These are phyloP conservation scores for Sphaerulina vaccinii DNA, from an alignment of 2,329 filamentous ascomycete species.

Conservation along the genomic window DNA sequence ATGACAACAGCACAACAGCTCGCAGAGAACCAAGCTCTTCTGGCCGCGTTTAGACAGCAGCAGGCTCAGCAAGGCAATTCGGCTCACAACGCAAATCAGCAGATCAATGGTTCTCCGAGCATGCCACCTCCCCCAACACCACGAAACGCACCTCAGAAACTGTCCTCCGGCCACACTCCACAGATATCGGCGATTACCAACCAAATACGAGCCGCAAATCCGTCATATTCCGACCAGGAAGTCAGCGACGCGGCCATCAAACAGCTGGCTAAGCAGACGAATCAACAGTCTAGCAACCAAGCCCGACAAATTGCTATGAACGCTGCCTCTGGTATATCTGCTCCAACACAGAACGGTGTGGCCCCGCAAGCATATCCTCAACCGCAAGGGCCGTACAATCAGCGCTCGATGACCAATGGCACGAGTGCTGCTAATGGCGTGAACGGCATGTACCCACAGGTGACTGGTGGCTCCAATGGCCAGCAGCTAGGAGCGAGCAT, in stretches of 20 bases:
- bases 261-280: slow-evolving; percentile 37
- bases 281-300: slow-evolving; percentile 30
- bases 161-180: slow-evolving; percentile 55
- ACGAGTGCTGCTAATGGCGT: slow-evolving; percentile 10
- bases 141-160: slow-evolving; percentile 43
- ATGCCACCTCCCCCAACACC: slow-evolving; percentile 40
- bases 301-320: slow-evolving; percentile 41
- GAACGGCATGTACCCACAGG: slow-evolving; percentile 13
- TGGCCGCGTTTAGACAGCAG: slow-evolving; percentile 32
- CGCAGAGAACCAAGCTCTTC: slow-evolving; percentile 34
- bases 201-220: slow-evolving; percentile 53
- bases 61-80: slow-evolving; percentile 26
- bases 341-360: slow-evolving; percentile 14
- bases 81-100: slow-evolving; percentile 23
- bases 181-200: slow-evolving; percentile 55
- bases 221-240: slow-evolving; percentile 54
- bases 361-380: slow-evolving; percentile 30
- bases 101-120: slow-evolving; percentile 37
- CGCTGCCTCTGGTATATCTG: slow-evolving; percentile 38
- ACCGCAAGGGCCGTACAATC: slow-evolving; percentile 26
- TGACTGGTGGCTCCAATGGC: slow-evolving; percentile 16
- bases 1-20: slow-evolving; percentile 38
- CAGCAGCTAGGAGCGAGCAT: slow-evolving; percentile 20
- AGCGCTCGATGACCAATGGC: slow-evolving; percentile 22
- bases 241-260: slow-evolving; percentile 54